phyloP scores from a whole-genome alignment of 352 stramenopile genomes.

The Aphanomyces cochlioides region DNA sequence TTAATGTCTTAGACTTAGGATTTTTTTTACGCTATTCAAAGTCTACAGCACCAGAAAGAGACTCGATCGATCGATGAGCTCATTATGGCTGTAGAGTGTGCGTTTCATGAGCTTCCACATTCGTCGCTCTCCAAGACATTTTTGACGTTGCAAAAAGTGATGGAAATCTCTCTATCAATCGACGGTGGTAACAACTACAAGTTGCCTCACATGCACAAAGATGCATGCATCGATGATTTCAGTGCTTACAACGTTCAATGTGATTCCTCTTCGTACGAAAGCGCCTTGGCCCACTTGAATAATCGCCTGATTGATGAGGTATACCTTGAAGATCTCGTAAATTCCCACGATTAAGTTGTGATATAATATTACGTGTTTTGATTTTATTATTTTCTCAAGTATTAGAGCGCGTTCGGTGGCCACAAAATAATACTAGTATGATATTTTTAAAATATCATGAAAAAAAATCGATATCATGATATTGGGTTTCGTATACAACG shows the following conservation, averaged over 20 bases:
- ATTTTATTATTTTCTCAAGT: background rate
- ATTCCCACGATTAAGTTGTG: background rate
- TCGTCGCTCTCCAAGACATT: background rate
- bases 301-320: too few relatives aligned
- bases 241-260: background rate
- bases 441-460: too few relatives aligned
- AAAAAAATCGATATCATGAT: too few relatives aligned
- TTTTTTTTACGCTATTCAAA: slow-evolving; percentile 18
- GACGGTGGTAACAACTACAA: background rate
- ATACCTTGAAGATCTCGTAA: too few relatives aligned
- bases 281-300: background rate
- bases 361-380: background rate
- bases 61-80: slow-evolving; percentile 1
- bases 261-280: background rate
- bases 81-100: background rate
- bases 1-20: slow-evolving; percentile 17
- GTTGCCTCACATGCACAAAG: background rate
- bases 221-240: background rate
- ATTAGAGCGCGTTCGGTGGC: too few relatives aligned
- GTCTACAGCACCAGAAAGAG: slow-evolving; percentile 1
- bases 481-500: too few relatives aligned
- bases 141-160: background rate
- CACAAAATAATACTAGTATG: too few relatives aligned
- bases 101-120: slow-evolving; percentile 4
- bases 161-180: background rate